Evolutionary conservation across 345 rosid species (phyloP), one percentile per base, ranked within the genome.

Genomic region (Turritis glabra): DNA sequence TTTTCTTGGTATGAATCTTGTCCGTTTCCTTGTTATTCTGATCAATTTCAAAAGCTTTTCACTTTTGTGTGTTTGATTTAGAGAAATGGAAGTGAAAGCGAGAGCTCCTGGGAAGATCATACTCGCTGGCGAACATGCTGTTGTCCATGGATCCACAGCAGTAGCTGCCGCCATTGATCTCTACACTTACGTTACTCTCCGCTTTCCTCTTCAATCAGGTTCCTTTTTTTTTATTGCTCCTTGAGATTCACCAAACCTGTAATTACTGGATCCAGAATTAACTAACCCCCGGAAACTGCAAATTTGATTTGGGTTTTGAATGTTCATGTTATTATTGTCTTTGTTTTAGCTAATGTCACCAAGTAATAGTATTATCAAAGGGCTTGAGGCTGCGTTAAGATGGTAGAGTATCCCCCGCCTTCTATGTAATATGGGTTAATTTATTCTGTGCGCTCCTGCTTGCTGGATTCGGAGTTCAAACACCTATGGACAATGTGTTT

Each of bases 51-150:
- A 26, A 32, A 48, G 32, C 3, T 44, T 23, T 7, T 32, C 18
- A 43, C 10, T 29, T 17, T 76, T 44, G 4, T 47, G 10, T 51
- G 43, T 13, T 15, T 46, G 54, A 47, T 19, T 57, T 61, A 77
- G 79, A 11, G 26, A 44, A n/a, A 95, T 96, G 99, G 95, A 92
- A 80, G 92, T 92, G 80, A 90, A 78, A 69, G 85, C 99, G 21
- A 85, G 87, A 80, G 98, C 99, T 68, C 99, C 97, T 0, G 98
- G 98, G 32, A 96, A 92, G 79, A 85, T 96, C 83, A 96, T 96
- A 55, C 92, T 96, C 26, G 80, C 95, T 35, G 97, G 99, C 1
- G 99, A 96, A 72, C 99, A 96, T 40, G 97, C 95, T 0, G 98
- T 96, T 71, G 99, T 96, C 32, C 98, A 96, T 79, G 96, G 99